Conservation (phyloP, 2,329 filamentous ascomycete species). For the Fusarium sp. region DNA sequence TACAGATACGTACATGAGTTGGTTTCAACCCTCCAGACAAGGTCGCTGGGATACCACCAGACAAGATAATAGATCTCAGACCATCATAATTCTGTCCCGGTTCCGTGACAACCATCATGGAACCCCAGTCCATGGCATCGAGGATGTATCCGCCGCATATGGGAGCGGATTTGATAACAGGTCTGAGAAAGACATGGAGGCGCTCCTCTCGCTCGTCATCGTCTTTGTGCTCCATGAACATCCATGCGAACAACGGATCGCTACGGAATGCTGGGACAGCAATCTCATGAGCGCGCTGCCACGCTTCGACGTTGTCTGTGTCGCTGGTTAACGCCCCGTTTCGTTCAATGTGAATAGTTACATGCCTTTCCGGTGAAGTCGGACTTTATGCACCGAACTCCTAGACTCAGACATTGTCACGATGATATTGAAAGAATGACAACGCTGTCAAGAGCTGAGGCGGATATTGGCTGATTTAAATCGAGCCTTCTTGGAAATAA, state of each 20-base stretch:
- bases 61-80: background rate
- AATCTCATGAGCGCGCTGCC: background rate
- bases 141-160: constrained; percentile 3
- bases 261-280: background rate
- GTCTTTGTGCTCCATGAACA: background rate
- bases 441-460: background rate
- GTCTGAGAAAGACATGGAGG: background rate
- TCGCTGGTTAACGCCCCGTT: background rate
- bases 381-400: background rate
- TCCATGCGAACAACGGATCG: background rate
- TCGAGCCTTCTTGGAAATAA: too few relatives aligned
- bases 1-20: background rate
- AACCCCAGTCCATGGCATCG: constrained; percentile 14
- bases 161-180: background rate
- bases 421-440: background rate
- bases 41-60: constrained; percentile 14
- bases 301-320: background rate
- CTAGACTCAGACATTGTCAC: background rate
- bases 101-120: constrained; percentile 22
- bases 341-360: background rate
- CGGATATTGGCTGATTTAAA: background rate
- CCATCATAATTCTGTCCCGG: constrained; percentile 24
- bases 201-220: background rate
- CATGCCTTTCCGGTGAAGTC: background rate
- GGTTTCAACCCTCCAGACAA: constrained; percentile 10